Evolutionary conservation across 768 basidiomycete genomes (phyloP), one percentile per base, ranked within the genome.

Genomic region (Podaxis sp.): DNA sequence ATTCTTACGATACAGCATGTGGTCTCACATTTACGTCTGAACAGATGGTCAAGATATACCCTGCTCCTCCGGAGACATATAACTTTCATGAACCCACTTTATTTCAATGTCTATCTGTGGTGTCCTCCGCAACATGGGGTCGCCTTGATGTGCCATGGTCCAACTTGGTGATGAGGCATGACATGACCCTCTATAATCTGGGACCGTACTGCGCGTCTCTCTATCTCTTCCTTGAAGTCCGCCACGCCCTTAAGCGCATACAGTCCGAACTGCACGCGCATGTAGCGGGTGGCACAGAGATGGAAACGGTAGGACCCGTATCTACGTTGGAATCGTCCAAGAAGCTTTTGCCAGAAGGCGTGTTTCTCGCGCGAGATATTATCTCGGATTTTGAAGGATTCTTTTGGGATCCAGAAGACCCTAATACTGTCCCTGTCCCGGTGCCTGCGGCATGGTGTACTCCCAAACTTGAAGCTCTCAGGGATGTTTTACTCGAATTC

Each of bases 151-250:
- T 91, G 55, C 79, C 85, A 19, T 86, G 85, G 80, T 73, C 78
- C 47, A 85, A 83, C 67, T 74, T 92, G n/a, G 75, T 82, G 59
- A 80, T 79, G 58, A 84, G 90, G 56, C 90, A 90, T 72, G 71
- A 79, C 50, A 79, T 82, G 25, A 88, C 90, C 0, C 73, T 82
- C 40, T 73, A 80, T 66, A 87, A 84, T 70, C 72, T 94, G 3
- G 92, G 92, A 1, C 86, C 88, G 9, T 90, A 87, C 69, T 84
- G 83, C 51, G 92, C 91, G 11, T 91, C 92, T 51, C 73, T 88
- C 59, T 94, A 85, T 72, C 77, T 90, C 37, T 85, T 84, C 69
- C 72, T 76, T 53, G 90, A 91, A 66, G 73, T 89, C 57, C 80
- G 79, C 62, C 78, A 80, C 46, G 79, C 84, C 55, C 67, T 88